Conservation (phyloP, 1,284 basidiomycete genomes). For the Tranzscheliella williamsii region DNA sequence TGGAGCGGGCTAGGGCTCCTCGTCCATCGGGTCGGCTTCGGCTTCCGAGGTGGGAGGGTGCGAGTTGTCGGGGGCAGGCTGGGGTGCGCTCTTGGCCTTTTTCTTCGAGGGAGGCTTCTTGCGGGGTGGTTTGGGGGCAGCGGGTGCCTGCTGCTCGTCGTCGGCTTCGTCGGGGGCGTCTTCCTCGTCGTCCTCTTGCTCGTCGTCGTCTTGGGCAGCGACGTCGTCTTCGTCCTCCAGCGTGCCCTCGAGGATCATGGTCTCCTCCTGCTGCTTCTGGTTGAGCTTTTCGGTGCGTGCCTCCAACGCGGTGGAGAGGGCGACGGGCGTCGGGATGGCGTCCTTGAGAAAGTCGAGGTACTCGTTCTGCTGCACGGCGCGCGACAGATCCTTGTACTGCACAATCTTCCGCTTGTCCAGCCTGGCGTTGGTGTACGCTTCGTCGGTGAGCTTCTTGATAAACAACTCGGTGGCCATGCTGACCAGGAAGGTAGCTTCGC, state of each 20-base stretch:
- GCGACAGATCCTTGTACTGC: conserved; percentile 49
- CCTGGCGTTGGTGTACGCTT: conserved; percentile 47
- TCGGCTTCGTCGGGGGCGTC: not conserved
- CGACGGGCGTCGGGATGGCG: conserved; percentile 38
- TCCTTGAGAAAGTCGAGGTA: conserved; percentile 47
- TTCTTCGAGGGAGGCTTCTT: conserved; percentile 11
- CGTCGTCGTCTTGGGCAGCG: conserved; percentile 12
- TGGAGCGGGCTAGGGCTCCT: too few relatives aligned
- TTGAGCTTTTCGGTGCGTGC: conserved; percentile 25
- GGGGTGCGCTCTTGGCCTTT: conserved; percentile 8
- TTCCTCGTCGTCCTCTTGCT: conserved; percentile 13
- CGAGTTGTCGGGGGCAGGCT: not conserved
- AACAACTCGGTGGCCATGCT: conserved; percentile 50
- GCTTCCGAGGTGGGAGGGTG: not conserved
- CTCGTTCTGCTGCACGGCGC: conserved; percentile 46
- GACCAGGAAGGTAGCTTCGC: conserved; percentile 52
- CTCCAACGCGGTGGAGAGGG: conserved; percentile 39
- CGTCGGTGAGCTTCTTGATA: conserved; percentile 44
- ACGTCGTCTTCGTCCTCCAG: conserved; percentile 23
- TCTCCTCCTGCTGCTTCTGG: conserved; percentile 20
- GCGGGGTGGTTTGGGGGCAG: conserved; percentile 3
- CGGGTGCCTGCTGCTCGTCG: not conserved
- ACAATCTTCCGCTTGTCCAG: conserved; percentile 49
- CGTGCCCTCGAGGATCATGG: conserved; percentile 34
- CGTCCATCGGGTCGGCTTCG: conserved; percentile 12